Percentiles rank a stretch among this genome's conserved stretches.
Conservation (phyloP, 805 yeast genomes). For the Ogataea salicorniae region DNA sequence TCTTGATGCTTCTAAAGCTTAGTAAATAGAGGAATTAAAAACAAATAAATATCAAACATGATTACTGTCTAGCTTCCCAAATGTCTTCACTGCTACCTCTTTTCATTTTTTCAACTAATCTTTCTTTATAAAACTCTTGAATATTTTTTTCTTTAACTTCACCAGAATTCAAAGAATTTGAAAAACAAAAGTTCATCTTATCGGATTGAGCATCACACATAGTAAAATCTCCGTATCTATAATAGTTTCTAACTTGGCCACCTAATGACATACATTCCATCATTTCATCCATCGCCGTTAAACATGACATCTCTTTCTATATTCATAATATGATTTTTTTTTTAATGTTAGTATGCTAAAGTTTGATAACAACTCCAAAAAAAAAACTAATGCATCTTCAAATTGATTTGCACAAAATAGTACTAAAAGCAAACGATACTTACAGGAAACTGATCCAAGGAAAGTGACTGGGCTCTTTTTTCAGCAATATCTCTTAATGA, state of each 20-base stretch:
- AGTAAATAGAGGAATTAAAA: too few relatives aligned
- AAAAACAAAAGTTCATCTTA: conserved; percentile 77
- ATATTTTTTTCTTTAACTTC: conserved; percentile 45
- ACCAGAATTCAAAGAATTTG: conserved; percentile 50
- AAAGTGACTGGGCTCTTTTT: conserved; percentile 23
- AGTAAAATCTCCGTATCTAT: conserved; percentile 75
- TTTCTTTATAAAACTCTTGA: conserved; percentile 65
- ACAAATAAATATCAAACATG: too few relatives aligned
- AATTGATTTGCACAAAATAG: background rate
- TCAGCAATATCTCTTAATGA: conserved; percentile 27
- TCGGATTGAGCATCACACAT: conserved; percentile 65
- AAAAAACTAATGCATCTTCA: too few relatives aligned
- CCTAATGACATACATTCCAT: conserved; percentile 85
- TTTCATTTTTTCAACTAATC: conserved; percentile 54
- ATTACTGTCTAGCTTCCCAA: conserved; percentile 48
- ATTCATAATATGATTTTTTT: conserved; percentile 3
- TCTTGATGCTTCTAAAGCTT: too few relatives aligned
- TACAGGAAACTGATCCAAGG: conserved; percentile 29
- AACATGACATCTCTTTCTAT: conserved; percentile 50
- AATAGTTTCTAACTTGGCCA: conserved; percentile 80
- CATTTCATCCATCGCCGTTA: conserved; percentile 83
- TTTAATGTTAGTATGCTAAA: background rate
- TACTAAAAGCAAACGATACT: conserved; percentile 7
- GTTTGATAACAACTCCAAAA: too few relatives aligned
- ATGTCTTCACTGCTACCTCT: conserved; percentile 80